phyloP scores from a whole-genome alignment of 208 protist species.

The Acanthamoeba quina region DNA sequence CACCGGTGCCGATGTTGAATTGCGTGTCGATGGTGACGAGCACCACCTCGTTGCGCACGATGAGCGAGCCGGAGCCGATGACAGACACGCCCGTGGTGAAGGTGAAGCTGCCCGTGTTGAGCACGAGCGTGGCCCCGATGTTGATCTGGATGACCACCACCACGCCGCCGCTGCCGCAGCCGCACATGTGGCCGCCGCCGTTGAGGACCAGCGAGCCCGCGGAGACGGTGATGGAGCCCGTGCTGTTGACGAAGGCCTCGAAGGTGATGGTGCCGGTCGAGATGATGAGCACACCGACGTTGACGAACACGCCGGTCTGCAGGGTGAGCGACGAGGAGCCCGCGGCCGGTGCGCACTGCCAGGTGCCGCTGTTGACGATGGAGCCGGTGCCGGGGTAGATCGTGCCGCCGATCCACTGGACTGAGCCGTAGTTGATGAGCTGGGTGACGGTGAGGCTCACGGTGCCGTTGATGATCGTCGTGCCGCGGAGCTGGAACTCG shows the following conservation, averaged over 20 bases:
- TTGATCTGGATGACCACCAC: not conserved
- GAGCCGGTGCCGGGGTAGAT: slow-evolving; percentile 10
- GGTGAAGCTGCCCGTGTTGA: slow-evolving; percentile 42
- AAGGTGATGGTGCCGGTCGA: not conserved
- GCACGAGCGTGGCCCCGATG: slow-evolving; percentile 4
- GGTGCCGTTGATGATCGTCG: slow-evolving; percentile 1
- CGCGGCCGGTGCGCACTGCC: not conserved
- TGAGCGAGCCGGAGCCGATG: slow-evolving; percentile 36
- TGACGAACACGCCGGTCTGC: slow-evolving; percentile 43
- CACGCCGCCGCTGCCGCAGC: not conserved
- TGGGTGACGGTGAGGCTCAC: not conserved
- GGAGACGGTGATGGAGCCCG: slow-evolving; percentile 18
- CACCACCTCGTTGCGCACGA: not conserved
- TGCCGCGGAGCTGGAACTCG: slow-evolving; percentile 12
- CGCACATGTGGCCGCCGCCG: slow-evolving; percentile 13
- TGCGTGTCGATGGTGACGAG: not conserved
- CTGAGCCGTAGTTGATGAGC: slow-evolving; percentile 33
- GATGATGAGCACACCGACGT: not conserved
- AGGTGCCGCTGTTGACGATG: slow-evolving; percentile 63
- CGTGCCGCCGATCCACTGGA: slow-evolving; percentile 41
- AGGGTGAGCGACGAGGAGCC: not conserved
- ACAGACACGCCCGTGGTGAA: slow-evolving; percentile 32
- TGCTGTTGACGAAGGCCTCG: slow-evolving; percentile 32
- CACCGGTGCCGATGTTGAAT: not conserved
- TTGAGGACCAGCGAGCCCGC: slow-evolving; percentile 40